Evolutionary conservation across 306 rosid species (phyloP).

Genomic region (Oemleria cerasiformis): DNA sequence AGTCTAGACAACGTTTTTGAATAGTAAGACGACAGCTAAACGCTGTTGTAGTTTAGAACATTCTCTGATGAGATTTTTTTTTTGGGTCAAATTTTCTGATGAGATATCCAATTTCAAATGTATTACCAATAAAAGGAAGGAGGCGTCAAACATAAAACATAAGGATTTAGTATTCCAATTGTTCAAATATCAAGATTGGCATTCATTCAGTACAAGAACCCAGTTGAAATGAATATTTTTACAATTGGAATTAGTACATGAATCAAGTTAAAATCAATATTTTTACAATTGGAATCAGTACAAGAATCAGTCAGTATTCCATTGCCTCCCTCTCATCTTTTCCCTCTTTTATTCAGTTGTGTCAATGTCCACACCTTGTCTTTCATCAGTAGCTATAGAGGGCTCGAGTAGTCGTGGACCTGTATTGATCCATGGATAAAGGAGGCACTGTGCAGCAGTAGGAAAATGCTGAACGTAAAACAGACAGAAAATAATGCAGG

Average conservation of each 20-base stretch:
- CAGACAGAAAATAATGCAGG: too few species aligned
- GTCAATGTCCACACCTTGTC: constrained; percentile 28
- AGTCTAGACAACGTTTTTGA: too few species aligned
- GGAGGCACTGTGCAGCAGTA: constrained; percentile 79
- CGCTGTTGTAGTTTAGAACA: too few species aligned
- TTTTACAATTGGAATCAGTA: too few species aligned
- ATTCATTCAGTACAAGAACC: background rate
- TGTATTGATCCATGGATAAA: constrained; percentile 80
- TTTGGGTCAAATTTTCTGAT: background rate
- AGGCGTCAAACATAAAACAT: background rate
- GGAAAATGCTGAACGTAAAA: too few species aligned
- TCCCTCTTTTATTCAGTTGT: constrained; percentile 50
- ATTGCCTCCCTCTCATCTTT: constrained; percentile 57
- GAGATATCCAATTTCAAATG: background rate
- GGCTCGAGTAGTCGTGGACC: constrained; percentile 77
- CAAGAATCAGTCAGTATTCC: too few species aligned
- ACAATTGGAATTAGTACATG: background rate
- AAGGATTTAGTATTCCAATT: background rate
- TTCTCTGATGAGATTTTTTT: too few species aligned
- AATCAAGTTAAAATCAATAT: too few species aligned
- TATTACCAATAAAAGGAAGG: background rate
- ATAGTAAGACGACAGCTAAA: too few species aligned
- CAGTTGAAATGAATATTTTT: background rate
- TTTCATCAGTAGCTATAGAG: constrained; percentile 41
- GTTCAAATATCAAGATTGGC: background rate